phyloP scores from a whole-genome alignment of 495 filamentous ascomycete species.

The Lophiostoma macrostomum region DNA sequence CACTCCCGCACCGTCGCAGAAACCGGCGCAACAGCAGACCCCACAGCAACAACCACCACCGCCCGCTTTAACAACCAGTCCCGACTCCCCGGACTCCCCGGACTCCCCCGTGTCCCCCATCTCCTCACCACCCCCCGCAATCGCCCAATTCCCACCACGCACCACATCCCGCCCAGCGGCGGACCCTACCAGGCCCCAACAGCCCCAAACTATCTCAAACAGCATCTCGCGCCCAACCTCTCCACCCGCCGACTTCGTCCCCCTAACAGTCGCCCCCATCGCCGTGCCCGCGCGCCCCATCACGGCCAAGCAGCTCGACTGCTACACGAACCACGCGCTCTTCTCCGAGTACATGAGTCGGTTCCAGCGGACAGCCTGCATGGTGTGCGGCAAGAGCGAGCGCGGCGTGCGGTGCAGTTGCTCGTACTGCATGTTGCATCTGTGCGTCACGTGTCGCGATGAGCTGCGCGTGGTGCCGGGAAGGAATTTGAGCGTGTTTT shows the following conservation, averaged over 20 bases:
- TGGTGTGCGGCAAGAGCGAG: conserved; percentile 5
- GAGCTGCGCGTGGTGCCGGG: conserved; percentile 8
- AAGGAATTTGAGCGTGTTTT: conserved; percentile 5
- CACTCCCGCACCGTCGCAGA: not conserved
- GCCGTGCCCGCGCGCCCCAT: conserved; percentile 5
- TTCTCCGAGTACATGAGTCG: conserved; percentile 1
- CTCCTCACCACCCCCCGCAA: not conserved
- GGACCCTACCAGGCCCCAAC: not conserved
- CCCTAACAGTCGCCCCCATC: not conserved
- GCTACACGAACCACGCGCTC: conserved; percentile 14
- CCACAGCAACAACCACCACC: conserved; percentile 2
- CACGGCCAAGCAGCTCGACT: conserved; percentile 5
- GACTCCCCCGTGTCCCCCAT: not conserved
- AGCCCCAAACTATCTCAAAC: not conserved
- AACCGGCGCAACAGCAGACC: not conserved
- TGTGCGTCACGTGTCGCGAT: conserved; percentile 9
- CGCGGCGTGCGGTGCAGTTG: conserved; percentile 5
- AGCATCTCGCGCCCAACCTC: not conserved
- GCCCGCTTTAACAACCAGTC: not conserved
- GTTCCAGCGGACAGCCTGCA: conserved; percentile 8
- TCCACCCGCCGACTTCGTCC: not conserved
- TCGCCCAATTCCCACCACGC: too few species aligned
- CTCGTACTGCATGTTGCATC: conserved; percentile 13
- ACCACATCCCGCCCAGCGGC: not conserved
- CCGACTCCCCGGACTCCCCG: not conserved